Conservation (phyloP, 495 filamentous ascomycete genomes). For the Aspergillus homomorphus region DNA sequence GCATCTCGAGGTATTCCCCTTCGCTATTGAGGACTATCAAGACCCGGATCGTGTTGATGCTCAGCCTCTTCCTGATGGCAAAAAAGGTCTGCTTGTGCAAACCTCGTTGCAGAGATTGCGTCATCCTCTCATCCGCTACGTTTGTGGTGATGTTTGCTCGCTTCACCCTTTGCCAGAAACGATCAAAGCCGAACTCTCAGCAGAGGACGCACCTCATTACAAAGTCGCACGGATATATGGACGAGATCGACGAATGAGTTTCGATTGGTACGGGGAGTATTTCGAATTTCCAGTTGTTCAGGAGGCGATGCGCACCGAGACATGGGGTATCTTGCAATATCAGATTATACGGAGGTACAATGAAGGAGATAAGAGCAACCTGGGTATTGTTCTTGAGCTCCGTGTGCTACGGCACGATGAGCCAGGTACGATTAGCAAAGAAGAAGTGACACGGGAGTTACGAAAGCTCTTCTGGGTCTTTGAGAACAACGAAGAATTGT, state of each 20-base stretch:
- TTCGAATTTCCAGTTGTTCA: slow-evolving; percentile 21
- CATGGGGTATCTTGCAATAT: not conserved
- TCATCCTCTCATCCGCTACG: slow-evolving; percentile 39
- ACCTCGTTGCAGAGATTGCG: slow-evolving; percentile 36
- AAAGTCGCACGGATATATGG: slow-evolving; percentile 21
- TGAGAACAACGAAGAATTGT: slow-evolving; percentile 1
- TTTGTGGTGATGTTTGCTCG: slow-evolving; percentile 36
- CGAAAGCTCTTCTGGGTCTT: slow-evolving; percentile 7
- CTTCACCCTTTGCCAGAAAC: slow-evolving; percentile 18
- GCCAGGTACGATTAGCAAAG: not conserved
- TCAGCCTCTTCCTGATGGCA: slow-evolving; percentile 17
- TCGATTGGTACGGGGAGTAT: slow-evolving; percentile 28
- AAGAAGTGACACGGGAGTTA: not conserved
- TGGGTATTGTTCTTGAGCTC: not conserved
- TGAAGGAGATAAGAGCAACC: no score
- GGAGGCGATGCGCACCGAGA: slow-evolving; percentile 4
- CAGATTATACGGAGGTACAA: not conserved
- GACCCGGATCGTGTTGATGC: not conserved
- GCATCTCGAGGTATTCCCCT: slow-evolving; percentile 28
- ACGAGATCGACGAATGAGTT: slow-evolving; percentile 28
- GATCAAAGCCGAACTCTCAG: not conserved
- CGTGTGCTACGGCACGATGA: not conserved
- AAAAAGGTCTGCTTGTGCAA: slow-evolving; percentile 31
- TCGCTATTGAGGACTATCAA: slow-evolving; percentile 11
- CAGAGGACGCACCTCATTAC: not conserved